These are phyloP conservation scores for Cynara cardunculus DNA, from an alignment of 129 eudicot genomes.

Conservation along the genomic window DNA sequence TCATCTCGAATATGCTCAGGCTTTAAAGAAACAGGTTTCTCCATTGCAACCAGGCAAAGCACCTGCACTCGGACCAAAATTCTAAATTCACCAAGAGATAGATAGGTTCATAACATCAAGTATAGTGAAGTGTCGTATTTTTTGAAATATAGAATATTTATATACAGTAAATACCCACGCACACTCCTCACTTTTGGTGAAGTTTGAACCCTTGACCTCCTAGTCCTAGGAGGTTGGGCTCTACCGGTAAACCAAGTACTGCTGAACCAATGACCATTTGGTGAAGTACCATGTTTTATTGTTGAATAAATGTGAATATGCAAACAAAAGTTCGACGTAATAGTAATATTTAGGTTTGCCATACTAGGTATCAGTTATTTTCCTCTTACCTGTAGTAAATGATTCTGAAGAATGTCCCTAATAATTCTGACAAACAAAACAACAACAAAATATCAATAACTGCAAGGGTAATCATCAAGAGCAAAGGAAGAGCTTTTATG, in stretches of 20 bases:
- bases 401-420: conserved; percentile 95
- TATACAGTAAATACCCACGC: not conserved
- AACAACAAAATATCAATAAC: not conserved
- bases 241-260: too few species aligned
- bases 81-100: not conserved
- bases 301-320: not conserved
- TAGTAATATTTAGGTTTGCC: not conserved
- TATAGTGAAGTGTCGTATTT: not conserved
- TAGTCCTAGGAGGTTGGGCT: too few species aligned
- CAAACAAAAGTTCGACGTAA: not conserved
- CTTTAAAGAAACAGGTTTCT: conserved; percentile 76
- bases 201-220: too few species aligned
- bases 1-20: conserved; percentile 93
- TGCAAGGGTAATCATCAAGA: not conserved
- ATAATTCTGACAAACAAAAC: conserved; percentile 66
- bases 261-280: too few species aligned
- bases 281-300: not conserved
- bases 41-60: conserved; percentile 93
- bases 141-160: too few species aligned
- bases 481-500: not conserved
- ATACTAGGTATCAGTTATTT: not conserved
- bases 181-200: not conserved
- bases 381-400: conserved; percentile 73
- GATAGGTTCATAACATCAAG: not conserved
- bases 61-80: conserved; percentile 42